Conservation (phyloP, 805 yeast species). For the Metschnikowia lunata region DNA sequence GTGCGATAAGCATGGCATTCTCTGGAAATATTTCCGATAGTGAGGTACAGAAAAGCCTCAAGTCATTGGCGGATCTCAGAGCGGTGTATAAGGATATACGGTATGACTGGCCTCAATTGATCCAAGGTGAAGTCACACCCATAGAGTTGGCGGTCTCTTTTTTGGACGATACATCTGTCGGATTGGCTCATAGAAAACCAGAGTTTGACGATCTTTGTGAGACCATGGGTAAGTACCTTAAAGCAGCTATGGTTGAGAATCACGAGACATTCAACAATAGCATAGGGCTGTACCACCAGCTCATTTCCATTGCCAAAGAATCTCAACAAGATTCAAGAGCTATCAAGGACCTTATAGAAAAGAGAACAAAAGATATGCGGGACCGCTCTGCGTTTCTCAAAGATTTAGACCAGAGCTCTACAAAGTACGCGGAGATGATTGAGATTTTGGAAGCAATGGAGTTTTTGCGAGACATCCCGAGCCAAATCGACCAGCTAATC, state of each 20-base stretch:
- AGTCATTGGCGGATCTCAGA: constrained; percentile 30
- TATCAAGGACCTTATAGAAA: constrained; percentile 46
- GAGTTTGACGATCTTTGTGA: constrained; percentile 63
- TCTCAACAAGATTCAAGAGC: constrained; percentile 55
- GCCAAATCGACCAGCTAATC: constrained; percentile 59
- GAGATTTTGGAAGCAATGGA: constrained; percentile 67
- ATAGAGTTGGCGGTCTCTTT: constrained; percentile 79
- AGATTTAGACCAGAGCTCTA: constrained; percentile 62
- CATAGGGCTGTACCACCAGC: constrained; percentile 76
- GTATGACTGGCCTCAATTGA: constrained; percentile 43
- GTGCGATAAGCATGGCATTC: constrained; percentile 23
- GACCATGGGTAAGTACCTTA: constrained; percentile 53
- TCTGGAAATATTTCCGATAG: constrained; percentile 17
- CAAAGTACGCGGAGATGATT: constrained; percentile 62
- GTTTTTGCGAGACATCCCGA: constrained; percentile 54
- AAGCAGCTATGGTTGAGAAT: constrained; percentile 72
- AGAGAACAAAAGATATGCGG: constrained; percentile 48
- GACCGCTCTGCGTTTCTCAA: constrained; percentile 52
- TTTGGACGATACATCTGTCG: constrained; percentile 86
- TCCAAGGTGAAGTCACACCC: constrained; percentile 59
- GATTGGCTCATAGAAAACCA: constrained; percentile 66
- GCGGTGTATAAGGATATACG: constrained; percentile 33
- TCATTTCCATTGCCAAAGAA: constrained; percentile 57
- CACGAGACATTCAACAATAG: constrained; percentile 81
- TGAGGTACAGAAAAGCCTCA: constrained; percentile 14